Conservation (phyloP, 192 early-diverging fungal genomes). For the Coemansia sp. region DNA sequence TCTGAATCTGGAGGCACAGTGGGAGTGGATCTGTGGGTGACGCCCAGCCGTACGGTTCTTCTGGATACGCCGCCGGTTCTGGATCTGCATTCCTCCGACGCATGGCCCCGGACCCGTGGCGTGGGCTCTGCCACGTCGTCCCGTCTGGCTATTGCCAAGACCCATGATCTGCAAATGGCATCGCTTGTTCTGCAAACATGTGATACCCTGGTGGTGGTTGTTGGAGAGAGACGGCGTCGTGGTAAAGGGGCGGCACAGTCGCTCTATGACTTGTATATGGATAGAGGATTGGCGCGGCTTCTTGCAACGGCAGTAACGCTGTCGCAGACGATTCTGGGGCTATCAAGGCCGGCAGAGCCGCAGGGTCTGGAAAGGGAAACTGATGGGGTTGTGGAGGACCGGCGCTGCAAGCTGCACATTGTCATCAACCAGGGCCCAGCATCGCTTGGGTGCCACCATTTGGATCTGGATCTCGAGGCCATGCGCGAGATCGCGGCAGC, state of each 20-base stretch:
- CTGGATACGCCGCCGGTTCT: constrained; percentile 38
- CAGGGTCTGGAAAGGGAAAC: neutral
- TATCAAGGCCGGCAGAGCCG: constrained; percentile 6
- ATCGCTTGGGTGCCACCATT: neutral
- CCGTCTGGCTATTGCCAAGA: constrained; percentile 6
- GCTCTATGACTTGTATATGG: constrained; percentile 9
- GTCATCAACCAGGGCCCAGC: constrained; percentile 10
- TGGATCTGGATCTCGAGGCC: neutral
- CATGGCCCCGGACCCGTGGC: constrained; percentile 3
- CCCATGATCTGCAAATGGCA: constrained; percentile 32
- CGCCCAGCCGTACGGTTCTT: constrained; percentile 8
- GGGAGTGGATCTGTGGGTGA: constrained; percentile 24
- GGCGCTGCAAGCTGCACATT: constrained; percentile 20
- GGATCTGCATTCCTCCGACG: neutral
- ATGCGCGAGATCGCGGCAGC: constrained; percentile 1
- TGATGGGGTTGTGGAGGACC: no score
- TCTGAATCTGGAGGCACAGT: neutral
- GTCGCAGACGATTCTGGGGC: constrained; percentile 12
- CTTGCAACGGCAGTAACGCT: constrained; percentile 13
- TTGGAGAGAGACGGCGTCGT: neutral
- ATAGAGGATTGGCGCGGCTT: constrained; percentile 16
- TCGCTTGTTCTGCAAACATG: constrained; percentile 33
- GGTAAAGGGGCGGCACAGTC: neutral
- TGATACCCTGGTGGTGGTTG: constrained; percentile 29
- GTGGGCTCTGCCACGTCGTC: neutral